A percentile compares a stretch with the other conserved stretches of the same genome.
These are phyloP conservation scores for Xylaria hypoxylon DNA, from an alignment of 2,329 filamentous ascomycete genomes.

Conservation along the genomic window DNA sequence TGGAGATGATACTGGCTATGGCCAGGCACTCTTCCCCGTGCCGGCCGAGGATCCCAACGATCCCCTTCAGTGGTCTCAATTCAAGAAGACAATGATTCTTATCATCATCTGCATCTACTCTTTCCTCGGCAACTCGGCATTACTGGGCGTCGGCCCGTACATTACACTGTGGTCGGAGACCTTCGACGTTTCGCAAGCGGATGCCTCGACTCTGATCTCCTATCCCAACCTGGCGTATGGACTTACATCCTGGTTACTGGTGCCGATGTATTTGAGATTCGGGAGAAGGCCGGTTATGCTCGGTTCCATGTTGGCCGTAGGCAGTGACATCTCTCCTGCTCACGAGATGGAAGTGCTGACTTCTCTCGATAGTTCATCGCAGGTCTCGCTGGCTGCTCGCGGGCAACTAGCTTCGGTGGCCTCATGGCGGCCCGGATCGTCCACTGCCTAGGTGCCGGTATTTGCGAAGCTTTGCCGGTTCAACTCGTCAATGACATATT, in stretches of 20 bases:
- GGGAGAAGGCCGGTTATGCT: slow-evolving; percentile 60
- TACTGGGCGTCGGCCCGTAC: slow-evolving; percentile 69
- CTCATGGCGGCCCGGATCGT: slow-evolving; percentile 57
- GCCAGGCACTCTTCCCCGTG: slow-evolving; percentile 70
- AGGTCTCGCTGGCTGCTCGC: slow-evolving; percentile 55
- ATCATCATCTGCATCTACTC: slow-evolving; percentile 66
- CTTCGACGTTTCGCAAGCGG: slow-evolving; percentile 62
- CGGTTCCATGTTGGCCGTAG: slow-evolving; percentile 53
- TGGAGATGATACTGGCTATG: slow-evolving; percentile 69
- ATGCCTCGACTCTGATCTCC: slow-evolving; percentile 66
- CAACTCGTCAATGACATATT: slow-evolving; percentile 61
- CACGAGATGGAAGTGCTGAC: neutral
- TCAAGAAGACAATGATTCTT: slow-evolving; percentile 68
- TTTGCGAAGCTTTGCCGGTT: slow-evolving; percentile 60
- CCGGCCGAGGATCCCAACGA: slow-evolving; percentile 72
- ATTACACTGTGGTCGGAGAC: slow-evolving; percentile 65
- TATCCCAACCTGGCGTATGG: slow-evolving; percentile 72
- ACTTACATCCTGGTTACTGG: slow-evolving; percentile 66
- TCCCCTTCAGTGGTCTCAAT: slow-evolving; percentile 60
- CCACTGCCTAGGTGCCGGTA: slow-evolving; percentile 56
- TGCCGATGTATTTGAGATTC: slow-evolving; percentile 66
- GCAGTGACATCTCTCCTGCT: slow-evolving; percentile 17
- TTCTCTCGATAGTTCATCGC: slow-evolving; percentile 52
- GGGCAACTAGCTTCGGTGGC: slow-evolving; percentile 52
- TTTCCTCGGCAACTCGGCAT: slow-evolving; percentile 67